Conservation (phyloP, 192 early-diverging fungal species). For the Chytriomyces sp. region DNA sequence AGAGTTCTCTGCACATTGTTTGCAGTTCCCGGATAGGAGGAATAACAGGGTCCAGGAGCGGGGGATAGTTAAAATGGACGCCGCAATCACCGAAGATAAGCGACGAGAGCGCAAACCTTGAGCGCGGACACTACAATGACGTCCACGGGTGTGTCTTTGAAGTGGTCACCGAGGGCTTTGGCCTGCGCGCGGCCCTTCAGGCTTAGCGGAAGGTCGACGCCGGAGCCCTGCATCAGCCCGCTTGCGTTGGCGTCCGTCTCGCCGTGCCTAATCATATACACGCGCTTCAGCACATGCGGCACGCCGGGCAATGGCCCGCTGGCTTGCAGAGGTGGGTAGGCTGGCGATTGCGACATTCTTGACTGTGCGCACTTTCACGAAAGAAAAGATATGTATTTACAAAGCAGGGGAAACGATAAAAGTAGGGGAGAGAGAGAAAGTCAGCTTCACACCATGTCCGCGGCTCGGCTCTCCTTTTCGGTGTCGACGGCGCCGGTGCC, state of each 20-base stretch:
- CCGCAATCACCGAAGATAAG: slow-evolving; percentile 2
- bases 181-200: slow-evolving; percentile 30
- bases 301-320: too few species aligned
- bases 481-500: too few species aligned
- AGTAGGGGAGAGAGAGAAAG: too few species aligned
- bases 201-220: slow-evolving; percentile 48
- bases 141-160: slow-evolving; percentile 37
- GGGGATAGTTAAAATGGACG: too few species aligned
- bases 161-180: neutral
- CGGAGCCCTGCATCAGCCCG: slow-evolving; percentile 51
- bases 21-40: neutral
- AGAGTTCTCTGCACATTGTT: slow-evolving; percentile 35
- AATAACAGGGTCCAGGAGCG: neutral
- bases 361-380: too few species aligned
- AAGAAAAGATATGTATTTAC: too few species aligned
- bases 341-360: too few species aligned
- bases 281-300: slow-evolving; percentile 55
- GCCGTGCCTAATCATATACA: slow-evolving; percentile 55
- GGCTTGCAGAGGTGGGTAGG: too few species aligned
- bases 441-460: too few species aligned
- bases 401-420: too few species aligned
- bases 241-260: slow-evolving; percentile 52
- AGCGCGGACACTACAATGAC: slow-evolving; percentile 45
- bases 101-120: slow-evolving; percentile 29
- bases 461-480: too few species aligned